Evolutionary conservation across 164 flowering plant species (phyloP).

Genomic region (Malania oleifera): DNA sequence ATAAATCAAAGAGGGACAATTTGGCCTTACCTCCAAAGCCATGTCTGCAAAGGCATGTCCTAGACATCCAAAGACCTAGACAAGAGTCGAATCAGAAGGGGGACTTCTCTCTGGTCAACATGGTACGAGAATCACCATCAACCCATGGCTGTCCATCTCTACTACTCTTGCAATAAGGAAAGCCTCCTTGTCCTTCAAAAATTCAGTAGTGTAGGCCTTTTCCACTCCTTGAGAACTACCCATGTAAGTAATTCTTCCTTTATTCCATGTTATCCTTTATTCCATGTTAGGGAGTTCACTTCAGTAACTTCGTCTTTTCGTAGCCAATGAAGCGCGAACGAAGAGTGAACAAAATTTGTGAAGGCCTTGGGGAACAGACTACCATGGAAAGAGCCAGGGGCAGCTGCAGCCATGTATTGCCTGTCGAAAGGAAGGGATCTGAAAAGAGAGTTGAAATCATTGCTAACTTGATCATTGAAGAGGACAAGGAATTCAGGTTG

Average conservation of each 20-base stretch:
- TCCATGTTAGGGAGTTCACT: slow-evolving; percentile 12
- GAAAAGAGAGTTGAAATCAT: slow-evolving; percentile 9
- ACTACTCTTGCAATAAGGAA: slow-evolving; percentile 16
- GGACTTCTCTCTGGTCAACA: slow-evolving; percentile 4
- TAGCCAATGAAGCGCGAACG: slow-evolving; percentile 28
- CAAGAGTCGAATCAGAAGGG: neutral
- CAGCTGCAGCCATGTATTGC: neutral
- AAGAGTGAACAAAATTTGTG: neutral
- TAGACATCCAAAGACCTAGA: neutral
- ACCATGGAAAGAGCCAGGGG: slow-evolving; percentile 4
- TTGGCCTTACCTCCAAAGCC: slow-evolving; percentile 4
- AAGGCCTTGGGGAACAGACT: slow-evolving; percentile 2
- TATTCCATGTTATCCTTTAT: no score
- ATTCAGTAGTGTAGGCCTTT: slow-evolving; percentile 20
- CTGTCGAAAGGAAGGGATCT: neutral
- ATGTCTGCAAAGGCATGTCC: slow-evolving; percentile 9
- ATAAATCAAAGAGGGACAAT: neutral
- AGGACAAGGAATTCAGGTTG: slow-evolving; percentile 23
- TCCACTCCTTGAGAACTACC: slow-evolving; percentile 8
- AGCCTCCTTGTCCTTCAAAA: slow-evolving; percentile 12
- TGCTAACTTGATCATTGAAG: slow-evolving; percentile 2
- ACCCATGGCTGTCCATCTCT: slow-evolving; percentile 21
- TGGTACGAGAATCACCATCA: slow-evolving; percentile 13
- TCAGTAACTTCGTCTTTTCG: slow-evolving; percentile 18
- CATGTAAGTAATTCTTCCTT: slow-evolving; percentile 17